Evolutionary conservation across 208 protist species (phyloP).

Genomic region (Tetramitus jugosus): DNA sequence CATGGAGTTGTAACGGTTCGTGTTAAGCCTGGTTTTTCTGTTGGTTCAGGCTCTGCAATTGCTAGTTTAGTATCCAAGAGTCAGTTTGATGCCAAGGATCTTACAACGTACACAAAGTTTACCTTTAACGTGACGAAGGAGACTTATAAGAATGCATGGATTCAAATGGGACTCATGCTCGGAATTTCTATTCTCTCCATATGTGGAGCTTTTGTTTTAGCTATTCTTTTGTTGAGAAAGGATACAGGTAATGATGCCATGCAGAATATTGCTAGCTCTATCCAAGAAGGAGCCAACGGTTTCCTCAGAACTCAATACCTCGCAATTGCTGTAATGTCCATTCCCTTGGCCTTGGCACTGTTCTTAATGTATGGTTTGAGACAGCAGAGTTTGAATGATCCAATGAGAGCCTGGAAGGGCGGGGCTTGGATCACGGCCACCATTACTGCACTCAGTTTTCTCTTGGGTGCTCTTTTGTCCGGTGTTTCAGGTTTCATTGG

Average conservation of each 20-base stretch:
- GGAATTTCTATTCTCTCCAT: background rate
- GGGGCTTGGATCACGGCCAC: background rate
- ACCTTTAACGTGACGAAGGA: background rate
- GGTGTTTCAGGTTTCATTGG: slow-evolving; percentile 67
- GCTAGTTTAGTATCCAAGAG: background rate
- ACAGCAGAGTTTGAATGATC: background rate
- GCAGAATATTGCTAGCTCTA: background rate
- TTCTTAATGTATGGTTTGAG: background rate
- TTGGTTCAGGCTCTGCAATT: background rate
- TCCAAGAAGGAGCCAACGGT: slow-evolving; percentile 4
- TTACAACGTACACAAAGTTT: background rate
- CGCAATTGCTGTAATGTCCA: background rate
- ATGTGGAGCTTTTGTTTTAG: background rate
- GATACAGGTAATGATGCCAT: background rate
- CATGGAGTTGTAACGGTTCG: too few species aligned
- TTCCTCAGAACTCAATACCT: slow-evolving; percentile 14
- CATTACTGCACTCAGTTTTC: slow-evolving; percentile 33
- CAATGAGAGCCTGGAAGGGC: background rate
- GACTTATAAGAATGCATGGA: background rate
- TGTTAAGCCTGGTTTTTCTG: slow-evolving; percentile 22
- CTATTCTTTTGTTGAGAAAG: background rate
- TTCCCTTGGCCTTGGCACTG: slow-evolving; percentile 3
- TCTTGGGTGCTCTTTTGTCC: slow-evolving; percentile 61
- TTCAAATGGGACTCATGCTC: background rate
- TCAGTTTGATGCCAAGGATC: background rate